phyloP scores from a whole-genome alignment of 2,329 filamentous ascomycete species.

The Cladosporium oxysporum region DNA sequence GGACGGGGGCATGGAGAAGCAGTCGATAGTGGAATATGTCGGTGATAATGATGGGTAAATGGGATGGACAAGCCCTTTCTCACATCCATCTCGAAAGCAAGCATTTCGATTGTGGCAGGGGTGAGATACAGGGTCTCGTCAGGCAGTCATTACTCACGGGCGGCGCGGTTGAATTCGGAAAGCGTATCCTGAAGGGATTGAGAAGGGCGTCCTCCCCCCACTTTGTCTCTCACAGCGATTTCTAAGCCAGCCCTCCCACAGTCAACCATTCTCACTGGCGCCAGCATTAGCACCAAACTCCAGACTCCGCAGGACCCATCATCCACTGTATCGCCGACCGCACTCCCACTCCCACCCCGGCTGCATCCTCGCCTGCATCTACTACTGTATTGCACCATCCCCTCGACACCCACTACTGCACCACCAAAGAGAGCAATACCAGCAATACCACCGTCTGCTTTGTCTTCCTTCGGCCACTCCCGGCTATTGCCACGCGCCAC shows the following conservation, averaged over 20 bases:
- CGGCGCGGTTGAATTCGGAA: background rate
- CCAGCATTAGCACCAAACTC: constrained; percentile 2
- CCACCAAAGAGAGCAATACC: background rate
- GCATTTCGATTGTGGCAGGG: background rate
- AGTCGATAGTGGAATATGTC: background rate
- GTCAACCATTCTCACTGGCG: background rate
- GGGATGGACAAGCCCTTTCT: background rate
- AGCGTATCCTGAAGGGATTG: background rate
- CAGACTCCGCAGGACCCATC: constrained; percentile 9
- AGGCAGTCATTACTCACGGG: too few species aligned
- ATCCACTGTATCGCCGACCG: background rate
- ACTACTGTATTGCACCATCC: background rate
- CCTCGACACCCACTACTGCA: background rate
- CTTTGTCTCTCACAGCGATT: background rate
- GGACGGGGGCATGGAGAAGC: background rate
- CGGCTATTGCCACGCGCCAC: constrained; percentile 8
- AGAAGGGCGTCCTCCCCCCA: background rate
- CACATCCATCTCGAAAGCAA: background rate
- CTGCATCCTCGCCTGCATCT: background rate
- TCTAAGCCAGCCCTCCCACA: background rate
- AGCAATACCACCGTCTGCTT: constrained; percentile 4
- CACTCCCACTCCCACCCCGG: background rate
- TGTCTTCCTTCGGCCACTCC: constrained; percentile 3
- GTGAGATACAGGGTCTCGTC: background rate
- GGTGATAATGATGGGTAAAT: background rate